Evolutionary conservation across 2,329 filamentous ascomycete genomes (phyloP), one percentile per base, ranked within the genome.

Genomic region (Calonectria pseudoreteaudii): DNA sequence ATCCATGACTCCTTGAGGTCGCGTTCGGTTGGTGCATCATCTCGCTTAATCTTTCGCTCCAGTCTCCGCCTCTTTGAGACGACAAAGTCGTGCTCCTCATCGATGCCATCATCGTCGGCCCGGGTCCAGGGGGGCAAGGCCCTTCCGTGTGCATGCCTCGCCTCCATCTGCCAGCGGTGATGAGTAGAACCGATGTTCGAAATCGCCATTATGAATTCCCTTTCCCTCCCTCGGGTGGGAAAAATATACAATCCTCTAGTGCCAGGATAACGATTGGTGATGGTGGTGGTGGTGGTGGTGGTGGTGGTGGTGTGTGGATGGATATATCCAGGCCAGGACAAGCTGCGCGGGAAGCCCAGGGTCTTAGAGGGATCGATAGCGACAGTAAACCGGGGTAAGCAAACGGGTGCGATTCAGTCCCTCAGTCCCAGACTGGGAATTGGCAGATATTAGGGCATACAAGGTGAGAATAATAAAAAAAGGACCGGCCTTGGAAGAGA

Each of bases 401-500:
- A 38, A 56, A 31, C 52, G 34, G 49, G 52, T 30, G 50, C 14
- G 36, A n/a, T 47, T 31, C 23, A 26, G 68, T 78, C 28, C 36
- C 53, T 62, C 76, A 79, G 78, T 80, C 78, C 66, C 75, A 70
- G 77, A 80, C 78, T 76, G 71, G 68, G 70, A 38, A 70, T 72
- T 76, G 50, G 58, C 52, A 38, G 73, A 74, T 41, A 79, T 75
- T 75, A 79, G 71, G 34, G 58, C 72, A 71, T 68, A 49, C 36
- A 65, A 71, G 52, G 36, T 53, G 34, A 47, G 66, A 74, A 41
- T 41, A 62, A 41, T 28, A 56, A 36, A 28, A 62, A 62, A 41
- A 80, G 78, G 78, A 60, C 78, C 78, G 78, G 78, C 78, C 78
- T 80, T 79, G 71, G 70, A 76, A 74, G 74, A 74, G 71, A 74